Conservation (phyloP, 331 rosid species). For the Cydonia oblonga region DNA sequence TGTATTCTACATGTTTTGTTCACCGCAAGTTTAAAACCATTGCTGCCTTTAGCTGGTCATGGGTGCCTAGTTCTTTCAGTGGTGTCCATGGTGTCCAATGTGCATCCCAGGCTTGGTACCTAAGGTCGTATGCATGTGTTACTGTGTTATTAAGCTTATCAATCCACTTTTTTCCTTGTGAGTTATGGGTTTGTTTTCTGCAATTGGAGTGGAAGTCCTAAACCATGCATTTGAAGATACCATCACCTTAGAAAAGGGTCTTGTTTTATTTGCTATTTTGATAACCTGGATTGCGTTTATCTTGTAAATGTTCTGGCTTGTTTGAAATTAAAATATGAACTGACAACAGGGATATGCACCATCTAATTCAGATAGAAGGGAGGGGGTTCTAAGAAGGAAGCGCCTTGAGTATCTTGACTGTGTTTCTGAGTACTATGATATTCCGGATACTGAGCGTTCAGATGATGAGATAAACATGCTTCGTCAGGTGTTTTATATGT, state of each 20-base stretch:
- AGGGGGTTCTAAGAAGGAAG: conserved; percentile 83
- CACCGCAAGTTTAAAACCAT: not conserved
- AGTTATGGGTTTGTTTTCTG: not conserved
- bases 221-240: not conserved
- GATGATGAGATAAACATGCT: conserved; percentile 96
- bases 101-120: not conserved
- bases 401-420: conserved; percentile 86
- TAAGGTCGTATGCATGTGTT: not conserved
- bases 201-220: not conserved
- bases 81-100: not conserved
- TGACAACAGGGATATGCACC: conserved; percentile 99
- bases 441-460: conserved; percentile 81
- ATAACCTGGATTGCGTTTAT: conserved; percentile 9
- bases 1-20: not conserved
- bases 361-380: conserved; percentile 98
- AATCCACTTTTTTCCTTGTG: not conserved
- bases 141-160: not conserved
- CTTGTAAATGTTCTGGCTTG: conserved; percentile 15
- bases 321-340: conserved; percentile 62
- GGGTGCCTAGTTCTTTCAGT: not conserved
- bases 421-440: conserved; percentile 76
- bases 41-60: not conserved
- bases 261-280: not conserved
- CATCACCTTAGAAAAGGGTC: not conserved
- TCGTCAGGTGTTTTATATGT: conserved; percentile 61